Conservation (phyloP, 495 filamentous ascomycete species). For the Daldinia caldariorum region DNA sequence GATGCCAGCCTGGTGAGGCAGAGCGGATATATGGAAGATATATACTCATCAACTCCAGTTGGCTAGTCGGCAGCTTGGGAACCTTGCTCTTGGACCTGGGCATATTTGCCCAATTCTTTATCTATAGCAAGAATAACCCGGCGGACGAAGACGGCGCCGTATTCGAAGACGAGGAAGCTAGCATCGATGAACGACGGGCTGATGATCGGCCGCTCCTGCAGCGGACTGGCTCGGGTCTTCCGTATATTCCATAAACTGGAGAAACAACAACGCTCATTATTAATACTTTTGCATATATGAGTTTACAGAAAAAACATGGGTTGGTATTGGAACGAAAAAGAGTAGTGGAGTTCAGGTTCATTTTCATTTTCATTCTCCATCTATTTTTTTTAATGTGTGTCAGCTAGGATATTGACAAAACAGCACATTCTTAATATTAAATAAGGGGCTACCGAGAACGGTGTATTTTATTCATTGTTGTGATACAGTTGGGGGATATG, state of each 20-base stretch:
- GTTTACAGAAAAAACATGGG: conserved; percentile 13
- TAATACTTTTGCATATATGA: conserved; percentile 21
- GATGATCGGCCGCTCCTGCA: conserved; percentile 55
- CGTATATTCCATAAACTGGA: conserved; percentile 17
- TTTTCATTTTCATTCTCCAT: conserved; percentile 7
- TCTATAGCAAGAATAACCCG: conserved; percentile 65
- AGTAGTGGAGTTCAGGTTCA: conserved; percentile 16
- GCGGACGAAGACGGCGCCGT: conserved; percentile 45
- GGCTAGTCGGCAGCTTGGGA: conserved; percentile 89
- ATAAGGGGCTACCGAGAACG: not conserved
- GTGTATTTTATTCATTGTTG: not conserved
- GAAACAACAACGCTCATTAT: not conserved
- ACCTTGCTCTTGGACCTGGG: conserved; percentile 82
- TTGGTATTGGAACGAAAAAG: conserved; percentile 15
- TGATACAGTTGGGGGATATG: not conserved
- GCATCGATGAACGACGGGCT: conserved; percentile 41
- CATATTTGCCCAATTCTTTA: conserved; percentile 93
- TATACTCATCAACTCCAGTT: conserved; percentile 85
- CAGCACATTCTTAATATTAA: not conserved
- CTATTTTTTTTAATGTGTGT: not conserved
- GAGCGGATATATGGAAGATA: conserved; percentile 74
- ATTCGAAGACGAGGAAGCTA: conserved; percentile 30
- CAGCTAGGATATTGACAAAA: not conserved
- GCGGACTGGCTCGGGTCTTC: conserved; percentile 44
- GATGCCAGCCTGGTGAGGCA: conserved; percentile 66